A percentile compares a stretch with the other conserved stretches of the same genome.
These are phyloP conservation scores for Rhodocollybia butyracea DNA, from an alignment of 768 basidiomycete genomes.

Conservation along the genomic window DNA sequence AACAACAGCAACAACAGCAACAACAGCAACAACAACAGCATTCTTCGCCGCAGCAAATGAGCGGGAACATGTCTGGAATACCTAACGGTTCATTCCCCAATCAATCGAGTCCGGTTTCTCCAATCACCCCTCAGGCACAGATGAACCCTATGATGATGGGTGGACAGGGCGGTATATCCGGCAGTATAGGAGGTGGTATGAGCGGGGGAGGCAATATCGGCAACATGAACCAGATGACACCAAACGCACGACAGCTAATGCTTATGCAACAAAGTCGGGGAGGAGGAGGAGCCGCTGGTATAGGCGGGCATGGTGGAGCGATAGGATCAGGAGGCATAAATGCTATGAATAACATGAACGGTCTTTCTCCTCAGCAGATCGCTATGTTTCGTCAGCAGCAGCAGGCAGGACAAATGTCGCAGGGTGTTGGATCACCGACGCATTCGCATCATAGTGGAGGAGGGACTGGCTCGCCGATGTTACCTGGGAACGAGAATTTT, in stretches of 20 bases:
- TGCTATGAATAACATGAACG: constrained; percentile 20
- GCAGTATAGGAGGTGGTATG: constrained; percentile 8
- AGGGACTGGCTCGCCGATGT: constrained; percentile 39
- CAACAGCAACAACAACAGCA: constrained; percentile 20
- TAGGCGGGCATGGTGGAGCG: constrained; percentile 22
- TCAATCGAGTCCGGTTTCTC: constrained; percentile 13
- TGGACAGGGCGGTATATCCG: constrained; percentile 25
- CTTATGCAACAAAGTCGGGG: constrained; percentile 27
- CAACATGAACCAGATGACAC: constrained; percentile 25
- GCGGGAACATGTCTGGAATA: constrained; percentile 12
- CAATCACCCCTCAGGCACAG: constrained; percentile 4
- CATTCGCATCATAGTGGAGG: constrained; percentile 29
- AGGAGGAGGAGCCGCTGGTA: constrained; percentile 21
- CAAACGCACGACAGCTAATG: constrained; percentile 16
- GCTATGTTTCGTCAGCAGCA: constrained; percentile 33
- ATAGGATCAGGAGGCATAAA: constrained; percentile 20
- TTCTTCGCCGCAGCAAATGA: constrained; percentile 8
- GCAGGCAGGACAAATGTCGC: constrained; percentile 24
- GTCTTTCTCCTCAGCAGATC: constrained; percentile 33
- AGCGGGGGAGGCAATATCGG: constrained; percentile 21
- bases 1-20: constrained; percentile 13
- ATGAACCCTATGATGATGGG: constrained; percentile 18
- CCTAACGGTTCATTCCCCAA: not conserved
- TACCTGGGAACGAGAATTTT: constrained; percentile 40
- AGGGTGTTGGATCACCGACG: constrained; percentile 31